Evolutionary conservation across 176 grass and related monocot genomes (phyloP).

Genomic region (Poa annua): DNA sequence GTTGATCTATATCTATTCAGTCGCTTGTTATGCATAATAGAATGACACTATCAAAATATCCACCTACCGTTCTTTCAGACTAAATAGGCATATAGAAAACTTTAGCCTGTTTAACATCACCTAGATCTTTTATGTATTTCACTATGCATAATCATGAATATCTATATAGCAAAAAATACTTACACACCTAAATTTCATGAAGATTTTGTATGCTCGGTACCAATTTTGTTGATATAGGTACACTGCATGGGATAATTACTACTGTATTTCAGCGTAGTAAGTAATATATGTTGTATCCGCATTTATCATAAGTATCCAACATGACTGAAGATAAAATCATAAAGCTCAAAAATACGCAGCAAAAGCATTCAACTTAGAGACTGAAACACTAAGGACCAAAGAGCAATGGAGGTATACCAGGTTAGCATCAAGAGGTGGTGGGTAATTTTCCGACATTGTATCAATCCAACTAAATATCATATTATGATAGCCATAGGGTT

Average conservation of each 20-base stretch:
- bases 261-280: not conserved
- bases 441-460: constrained; percentile 81
- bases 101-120: not conserved
- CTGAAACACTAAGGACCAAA: not conserved
- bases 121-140: not conserved
- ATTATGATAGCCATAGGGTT: constrained; percentile 97
- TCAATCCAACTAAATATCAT: constrained; percentile 99
- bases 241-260: not conserved
- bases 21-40: not conserved
- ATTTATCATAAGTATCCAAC: not conserved
- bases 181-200: not conserved
- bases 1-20: not conserved
- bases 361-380: constrained; percentile 2
- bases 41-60: constrained; percentile 2
- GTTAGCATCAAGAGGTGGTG: constrained; percentile 92
- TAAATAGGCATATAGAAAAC: not conserved
- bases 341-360: not conserved
- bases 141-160: not conserved
- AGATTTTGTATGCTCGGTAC: not conserved
- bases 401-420: constrained; percentile 68
- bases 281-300: not conserved
- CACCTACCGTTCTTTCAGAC: not conserved
- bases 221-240: not conserved
- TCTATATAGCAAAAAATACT: not conserved
- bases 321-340: constrained; percentile 6